These are phyloP conservation scores for Amanita brunnescens DNA, from an alignment of 768 basidiomycete species.

Conservation along the genomic window DNA sequence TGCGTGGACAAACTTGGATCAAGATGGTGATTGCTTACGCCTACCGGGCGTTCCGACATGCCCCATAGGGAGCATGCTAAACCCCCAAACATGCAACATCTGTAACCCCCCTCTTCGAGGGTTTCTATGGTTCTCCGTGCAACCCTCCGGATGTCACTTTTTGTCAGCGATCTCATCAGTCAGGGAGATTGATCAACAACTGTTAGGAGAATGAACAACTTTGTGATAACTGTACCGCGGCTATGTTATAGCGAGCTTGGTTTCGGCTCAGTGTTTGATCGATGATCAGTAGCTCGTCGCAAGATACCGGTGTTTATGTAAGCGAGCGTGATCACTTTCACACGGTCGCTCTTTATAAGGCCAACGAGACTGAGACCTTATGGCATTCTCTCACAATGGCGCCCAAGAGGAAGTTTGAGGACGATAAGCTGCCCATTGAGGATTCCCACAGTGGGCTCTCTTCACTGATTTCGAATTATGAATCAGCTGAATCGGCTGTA, in stretches of 20 bases:
- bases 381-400: too few relatives aligned
- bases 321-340: too few relatives aligned
- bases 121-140: conserved; percentile 15
- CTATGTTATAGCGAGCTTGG: too few relatives aligned
- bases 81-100: conserved; percentile 31
- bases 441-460: conserved; percentile 6
- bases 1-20: not conserved
- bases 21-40: conserved; percentile 18
- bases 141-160: not conserved
- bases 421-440: not conserved
- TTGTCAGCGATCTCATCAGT: too few relatives aligned
- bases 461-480: conserved; percentile 9
- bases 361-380: too few relatives aligned
- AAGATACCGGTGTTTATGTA: too few relatives aligned
- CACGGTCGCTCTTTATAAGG: too few relatives aligned
- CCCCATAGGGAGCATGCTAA: conserved; percentile 31
- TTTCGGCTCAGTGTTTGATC: too few relatives aligned
- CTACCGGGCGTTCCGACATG: conserved; percentile 23
- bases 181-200: too few relatives aligned
- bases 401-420: not conserved
- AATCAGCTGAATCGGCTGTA: conserved; percentile 9
- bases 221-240: too few relatives aligned
- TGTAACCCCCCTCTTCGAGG: conserved; percentile 18
- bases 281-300: too few relatives aligned
- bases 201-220: too few relatives aligned